Evolutionary conservation across 2,329 filamentous ascomycete genomes (phyloP).

Genomic region (Ascochyta clinopodiicola): DNA sequence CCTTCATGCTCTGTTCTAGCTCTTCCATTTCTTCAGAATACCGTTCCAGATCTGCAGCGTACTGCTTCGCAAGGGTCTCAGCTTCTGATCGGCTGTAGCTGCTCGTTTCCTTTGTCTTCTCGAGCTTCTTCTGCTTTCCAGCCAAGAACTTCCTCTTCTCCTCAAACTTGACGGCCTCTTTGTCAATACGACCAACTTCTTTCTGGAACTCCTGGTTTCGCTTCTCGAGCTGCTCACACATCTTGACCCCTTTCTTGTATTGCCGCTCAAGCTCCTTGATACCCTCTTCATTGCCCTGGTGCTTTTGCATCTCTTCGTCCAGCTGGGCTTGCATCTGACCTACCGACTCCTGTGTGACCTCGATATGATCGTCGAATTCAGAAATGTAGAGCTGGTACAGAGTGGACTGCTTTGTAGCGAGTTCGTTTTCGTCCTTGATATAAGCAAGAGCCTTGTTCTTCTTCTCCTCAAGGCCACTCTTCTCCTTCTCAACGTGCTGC

Average conservation of each 20-base stretch:
- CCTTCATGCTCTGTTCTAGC: slow-evolving; percentile 77
- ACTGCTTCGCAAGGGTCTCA: slow-evolving; percentile 78
- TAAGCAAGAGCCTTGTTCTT: slow-evolving; percentile 92
- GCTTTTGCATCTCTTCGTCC: slow-evolving; percentile 86
- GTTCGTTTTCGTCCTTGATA: slow-evolving; percentile 90
- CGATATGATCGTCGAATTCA: slow-evolving; percentile 86
- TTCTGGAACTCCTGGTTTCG: slow-evolving; percentile 79
- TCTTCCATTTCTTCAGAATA: slow-evolving; percentile 75
- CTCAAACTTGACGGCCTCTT: slow-evolving; percentile 95
- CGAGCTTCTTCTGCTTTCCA: slow-evolving; percentile 91
- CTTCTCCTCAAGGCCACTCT: slow-evolving; percentile 89
- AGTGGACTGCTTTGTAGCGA: slow-evolving; percentile 85
- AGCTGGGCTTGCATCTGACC: slow-evolving; percentile 88
- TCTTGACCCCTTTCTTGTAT: slow-evolving; percentile 81
- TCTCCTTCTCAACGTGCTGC: slow-evolving; percentile 98
- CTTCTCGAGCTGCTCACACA: slow-evolving; percentile 83
- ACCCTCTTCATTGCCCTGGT: slow-evolving; percentile 84
- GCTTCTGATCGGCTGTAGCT: slow-evolving; percentile 78
- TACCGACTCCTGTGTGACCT: slow-evolving; percentile 88
- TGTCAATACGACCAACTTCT: slow-evolving; percentile 91
- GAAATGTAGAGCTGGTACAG: slow-evolving; percentile 91
- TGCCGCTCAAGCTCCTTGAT: slow-evolving; percentile 89
- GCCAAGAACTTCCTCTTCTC: slow-evolving; percentile 95
- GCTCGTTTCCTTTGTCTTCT: slow-evolving; percentile 82
- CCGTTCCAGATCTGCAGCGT: slow-evolving; percentile 77